Conservation (phyloP, 1,139 yeast species). For the Suhomyces bribrorum region DNA sequence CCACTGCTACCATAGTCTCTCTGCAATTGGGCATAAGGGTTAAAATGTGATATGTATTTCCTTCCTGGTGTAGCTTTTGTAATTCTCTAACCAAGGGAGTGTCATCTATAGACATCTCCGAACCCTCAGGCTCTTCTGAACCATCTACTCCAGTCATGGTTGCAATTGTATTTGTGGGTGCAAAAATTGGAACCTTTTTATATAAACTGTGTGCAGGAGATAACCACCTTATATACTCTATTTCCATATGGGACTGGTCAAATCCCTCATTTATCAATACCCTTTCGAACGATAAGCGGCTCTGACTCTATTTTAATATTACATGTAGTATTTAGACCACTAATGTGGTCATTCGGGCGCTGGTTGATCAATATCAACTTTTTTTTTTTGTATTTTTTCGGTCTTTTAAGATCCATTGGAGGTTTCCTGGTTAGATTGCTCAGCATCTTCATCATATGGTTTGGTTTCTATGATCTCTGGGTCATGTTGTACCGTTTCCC, state of each 20-base stretch:
- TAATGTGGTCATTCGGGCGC: too few species aligned
- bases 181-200: conserved; percentile 1
- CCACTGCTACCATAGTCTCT: conserved; percentile 10
- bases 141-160: not conserved
- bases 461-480: too few species aligned
- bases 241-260: too few species aligned
- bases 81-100: not conserved
- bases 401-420: too few species aligned
- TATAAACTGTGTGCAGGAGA: not conserved
- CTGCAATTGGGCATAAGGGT: conserved; percentile 14
- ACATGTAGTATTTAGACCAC: not conserved
- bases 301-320: not conserved
- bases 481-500: too few species aligned
- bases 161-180: conserved; percentile 5
- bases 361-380: too few species aligned
- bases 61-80: conserved; percentile 12
- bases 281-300: too few species aligned
- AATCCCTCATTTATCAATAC: too few species aligned
- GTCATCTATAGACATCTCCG: not conserved
- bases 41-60: conserved; percentile 18
- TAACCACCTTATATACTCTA: too few species aligned
- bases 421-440: too few species aligned
- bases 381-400: too few species aligned
- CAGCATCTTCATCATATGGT: too few species aligned
- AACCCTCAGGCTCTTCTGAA: not conserved